Evolutionary conservation across 148 eudicot species (phyloP).

Genomic region (Beta vulgaris): DNA sequence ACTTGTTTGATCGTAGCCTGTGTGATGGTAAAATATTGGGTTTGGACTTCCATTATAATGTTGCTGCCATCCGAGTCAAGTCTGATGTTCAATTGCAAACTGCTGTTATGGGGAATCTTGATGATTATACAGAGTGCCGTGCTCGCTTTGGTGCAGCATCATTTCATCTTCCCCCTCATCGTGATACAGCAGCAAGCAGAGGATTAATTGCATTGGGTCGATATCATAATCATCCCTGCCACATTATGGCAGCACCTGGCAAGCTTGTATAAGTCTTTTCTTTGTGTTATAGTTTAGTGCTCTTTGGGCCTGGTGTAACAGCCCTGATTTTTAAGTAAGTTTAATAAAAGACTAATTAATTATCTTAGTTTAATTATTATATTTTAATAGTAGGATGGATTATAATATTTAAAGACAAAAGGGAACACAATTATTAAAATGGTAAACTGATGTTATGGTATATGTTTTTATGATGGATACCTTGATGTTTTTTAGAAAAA

Average conservation of each 20-base stretch:
- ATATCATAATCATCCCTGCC: constrained; percentile 14
- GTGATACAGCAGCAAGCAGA: background rate
- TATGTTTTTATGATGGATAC: too few species aligned
- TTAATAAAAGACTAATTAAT: too few species aligned
- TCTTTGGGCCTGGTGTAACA: too few species aligned
- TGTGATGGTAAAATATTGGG: constrained; percentile 14
- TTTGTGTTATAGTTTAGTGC: too few species aligned
- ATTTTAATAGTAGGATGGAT: too few species aligned
- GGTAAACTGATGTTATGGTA: too few species aligned
- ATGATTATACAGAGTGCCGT: background rate
- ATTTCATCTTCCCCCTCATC: constrained; percentile 6
- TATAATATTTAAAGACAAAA: too few species aligned
- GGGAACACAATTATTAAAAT: too few species aligned
- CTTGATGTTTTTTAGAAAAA: too few species aligned
- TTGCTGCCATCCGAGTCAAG: constrained; percentile 14
- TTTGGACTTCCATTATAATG: constrained; percentile 20
- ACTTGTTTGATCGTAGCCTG: constrained; percentile 4
- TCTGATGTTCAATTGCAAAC: background rate
- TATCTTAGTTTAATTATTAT: too few species aligned
- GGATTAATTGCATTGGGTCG: constrained; percentile 18
- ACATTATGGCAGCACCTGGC: constrained; percentile 24
- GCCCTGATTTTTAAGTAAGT: too few species aligned
- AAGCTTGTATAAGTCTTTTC: background rate
- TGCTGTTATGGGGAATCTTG: constrained; percentile 12
- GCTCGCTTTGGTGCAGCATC: background rate